Conservation (phyloP, 2,329 filamentous ascomycete genomes). For the Lasiodiplodia sp. region DNA sequence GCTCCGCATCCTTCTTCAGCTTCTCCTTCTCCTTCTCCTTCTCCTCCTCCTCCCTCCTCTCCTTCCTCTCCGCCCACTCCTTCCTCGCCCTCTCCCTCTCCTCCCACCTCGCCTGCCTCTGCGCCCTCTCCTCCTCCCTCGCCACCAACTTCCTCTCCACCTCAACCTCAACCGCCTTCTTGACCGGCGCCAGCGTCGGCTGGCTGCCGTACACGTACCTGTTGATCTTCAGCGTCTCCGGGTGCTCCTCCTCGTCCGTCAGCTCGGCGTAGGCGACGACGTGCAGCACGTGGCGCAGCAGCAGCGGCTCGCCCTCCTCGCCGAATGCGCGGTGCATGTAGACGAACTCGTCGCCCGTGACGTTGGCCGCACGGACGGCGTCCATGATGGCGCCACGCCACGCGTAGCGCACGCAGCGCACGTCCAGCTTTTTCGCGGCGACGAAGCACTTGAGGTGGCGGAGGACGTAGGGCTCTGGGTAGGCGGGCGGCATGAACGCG, state of each 20-base stretch:
- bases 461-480: constrained; percentile 36
- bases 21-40: neutral
- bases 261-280: constrained; percentile 47
- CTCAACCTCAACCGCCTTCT: neutral
- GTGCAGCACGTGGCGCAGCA: constrained; percentile 43
- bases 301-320: constrained; percentile 6
- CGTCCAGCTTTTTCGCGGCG: constrained; percentile 46
- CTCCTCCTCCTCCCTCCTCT: neutral
- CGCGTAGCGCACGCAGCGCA: constrained; percentile 35
- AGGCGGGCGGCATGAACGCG: constrained; percentile 38
- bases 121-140: neutral
- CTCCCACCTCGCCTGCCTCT: neutral
- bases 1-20: neutral
- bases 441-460: constrained; percentile 41
- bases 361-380: constrained; percentile 43
- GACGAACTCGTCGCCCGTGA: constrained; percentile 40
- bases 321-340: constrained; percentile 33
- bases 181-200: neutral
- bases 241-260: constrained; percentile 33
- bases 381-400: constrained; percentile 30
- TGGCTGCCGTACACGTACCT: neutral
- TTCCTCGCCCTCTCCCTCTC: neutral
- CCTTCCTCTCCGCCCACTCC: neutral
- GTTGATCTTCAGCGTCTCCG: constrained; percentile 16
- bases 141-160: neutral